Evolutionary conservation across 352 stramenopile species (phyloP).

Genomic region (Thraustochytrium sp.): DNA sequence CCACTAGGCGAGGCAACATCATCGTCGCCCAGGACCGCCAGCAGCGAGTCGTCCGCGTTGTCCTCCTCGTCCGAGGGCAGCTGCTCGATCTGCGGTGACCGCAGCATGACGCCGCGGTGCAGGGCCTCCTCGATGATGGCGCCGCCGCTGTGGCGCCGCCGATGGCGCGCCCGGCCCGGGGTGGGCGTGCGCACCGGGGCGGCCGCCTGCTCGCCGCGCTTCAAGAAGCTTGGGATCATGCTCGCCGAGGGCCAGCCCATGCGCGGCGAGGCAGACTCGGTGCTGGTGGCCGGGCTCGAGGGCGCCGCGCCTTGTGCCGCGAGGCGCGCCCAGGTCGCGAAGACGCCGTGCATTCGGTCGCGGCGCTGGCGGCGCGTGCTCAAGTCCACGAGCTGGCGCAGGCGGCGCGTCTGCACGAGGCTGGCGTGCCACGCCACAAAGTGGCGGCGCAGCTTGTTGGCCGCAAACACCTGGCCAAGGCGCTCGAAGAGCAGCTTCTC

Average conservation of each 20-base stretch:
- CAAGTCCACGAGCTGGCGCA: not conserved
- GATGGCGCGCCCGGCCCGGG: no score
- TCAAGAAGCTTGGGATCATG: no score
- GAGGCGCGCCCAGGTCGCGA: not conserved
- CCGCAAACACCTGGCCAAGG: not conserved
- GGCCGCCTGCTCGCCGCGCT: no score
- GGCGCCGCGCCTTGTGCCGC: not conserved
- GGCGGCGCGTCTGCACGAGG: not conserved
- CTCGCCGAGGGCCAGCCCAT: no score
- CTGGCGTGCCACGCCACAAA: conserved; percentile 1
- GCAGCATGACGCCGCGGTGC: not conserved
- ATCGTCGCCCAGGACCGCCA: not conserved
- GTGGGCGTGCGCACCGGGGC: not conserved
- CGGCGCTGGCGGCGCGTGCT: not conserved
- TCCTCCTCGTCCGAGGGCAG: conserved; percentile 5
- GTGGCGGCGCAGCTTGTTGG: not conserved
- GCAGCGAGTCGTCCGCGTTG: not conserved
- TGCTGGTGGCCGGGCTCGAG: not conserved
- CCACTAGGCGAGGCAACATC: no score
- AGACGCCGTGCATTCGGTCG: not conserved
- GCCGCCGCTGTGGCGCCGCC: not conserved
- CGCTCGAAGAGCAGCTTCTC: not conserved
- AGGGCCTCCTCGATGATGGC: not conserved
- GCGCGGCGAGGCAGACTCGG: no score
- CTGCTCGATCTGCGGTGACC: conserved; percentile 19